These are phyloP conservation scores for Acer yangbiense DNA, from an alignment of 345 rosid species.

Conservation along the genomic window DNA sequence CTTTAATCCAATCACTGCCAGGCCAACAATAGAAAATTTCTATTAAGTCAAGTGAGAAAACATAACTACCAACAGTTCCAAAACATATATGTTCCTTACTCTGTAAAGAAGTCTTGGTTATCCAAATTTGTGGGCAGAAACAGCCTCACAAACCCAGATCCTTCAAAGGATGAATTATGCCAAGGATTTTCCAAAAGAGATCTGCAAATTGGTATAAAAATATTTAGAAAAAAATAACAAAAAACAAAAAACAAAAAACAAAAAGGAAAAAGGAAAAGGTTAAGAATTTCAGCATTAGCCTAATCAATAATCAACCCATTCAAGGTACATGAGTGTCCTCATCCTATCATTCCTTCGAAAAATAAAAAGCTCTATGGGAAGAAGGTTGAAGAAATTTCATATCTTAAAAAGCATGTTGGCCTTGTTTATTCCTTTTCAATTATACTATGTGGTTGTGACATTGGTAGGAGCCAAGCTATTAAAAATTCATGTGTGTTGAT, in stretches of 20 bases:
- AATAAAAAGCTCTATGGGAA: neutral
- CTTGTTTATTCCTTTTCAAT: constrained; percentile 6
- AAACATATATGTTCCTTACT: constrained; percentile 51
- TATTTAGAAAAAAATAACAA: neutral
- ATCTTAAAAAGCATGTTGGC: neutral
- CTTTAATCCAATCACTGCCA: constrained; percentile 77
- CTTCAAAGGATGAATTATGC: constrained; percentile 97
- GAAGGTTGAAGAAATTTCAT: neutral
- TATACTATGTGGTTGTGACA: neutral
- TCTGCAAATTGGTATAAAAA: constrained; percentile 48
- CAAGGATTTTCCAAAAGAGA: constrained; percentile 92
- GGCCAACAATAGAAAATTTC: constrained; percentile 26
- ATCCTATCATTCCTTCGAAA: constrained; percentile 1
- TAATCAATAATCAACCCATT: neutral
- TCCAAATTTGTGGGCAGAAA: constrained; percentile 89
- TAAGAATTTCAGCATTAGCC: constrained; percentile 5
- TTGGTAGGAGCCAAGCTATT: constrained; percentile 6
- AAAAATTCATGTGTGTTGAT: neutral
- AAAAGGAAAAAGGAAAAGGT: neutral
- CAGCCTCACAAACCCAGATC: constrained; percentile 90
- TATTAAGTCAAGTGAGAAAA: constrained; percentile 13
- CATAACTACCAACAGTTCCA: constrained; percentile 4
- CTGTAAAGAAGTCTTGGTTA: constrained; percentile 84
- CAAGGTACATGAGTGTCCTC: neutral
- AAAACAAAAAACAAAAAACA: neutral